Percentiles rank a stretch among this genome's conserved stretches.
Conservation (phyloP, 257 asterid genomes). For the Fraxinus quadrangulata region DNA sequence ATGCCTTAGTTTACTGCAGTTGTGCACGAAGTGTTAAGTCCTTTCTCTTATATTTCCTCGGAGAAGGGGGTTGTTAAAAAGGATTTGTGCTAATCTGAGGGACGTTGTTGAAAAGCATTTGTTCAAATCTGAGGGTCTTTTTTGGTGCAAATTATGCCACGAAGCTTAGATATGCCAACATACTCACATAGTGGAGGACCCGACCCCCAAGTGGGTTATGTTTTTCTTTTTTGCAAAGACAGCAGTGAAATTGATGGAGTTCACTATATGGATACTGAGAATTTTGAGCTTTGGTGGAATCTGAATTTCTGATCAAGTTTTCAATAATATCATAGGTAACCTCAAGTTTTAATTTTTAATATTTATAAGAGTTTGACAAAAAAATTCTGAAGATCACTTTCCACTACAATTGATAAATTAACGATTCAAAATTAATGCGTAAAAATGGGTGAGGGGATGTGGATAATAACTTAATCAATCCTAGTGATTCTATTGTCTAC, state of each 20-base stretch:
- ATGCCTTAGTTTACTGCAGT: background rate
- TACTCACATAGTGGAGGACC: background rate
- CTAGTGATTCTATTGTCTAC: background rate
- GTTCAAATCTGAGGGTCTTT: too few relatives aligned
- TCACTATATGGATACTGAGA: background rate
- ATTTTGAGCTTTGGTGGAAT: background rate
- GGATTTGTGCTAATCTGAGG: background rate
- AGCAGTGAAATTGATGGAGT: background rate
- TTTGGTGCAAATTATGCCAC: background rate
- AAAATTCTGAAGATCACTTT: background rate
- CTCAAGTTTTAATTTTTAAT: background rate
- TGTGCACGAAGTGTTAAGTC: background rate
- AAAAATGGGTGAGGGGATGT: background rate
- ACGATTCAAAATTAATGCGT: background rate
- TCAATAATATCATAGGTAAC: background rate
- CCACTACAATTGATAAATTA: background rate
- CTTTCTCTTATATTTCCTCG: background rate
- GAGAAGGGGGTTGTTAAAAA: background rate
- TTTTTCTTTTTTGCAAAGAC: background rate
- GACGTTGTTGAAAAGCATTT: background rate
- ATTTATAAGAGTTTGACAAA: background rate
- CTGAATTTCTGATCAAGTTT: background rate
- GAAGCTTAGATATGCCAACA: background rate
- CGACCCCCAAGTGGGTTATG: background rate
- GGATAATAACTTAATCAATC: background rate